Evolutionary conservation across 2,329 filamentous ascomycete species (phyloP).

Genomic region (Pseudohalonectria lignicola): DNA sequence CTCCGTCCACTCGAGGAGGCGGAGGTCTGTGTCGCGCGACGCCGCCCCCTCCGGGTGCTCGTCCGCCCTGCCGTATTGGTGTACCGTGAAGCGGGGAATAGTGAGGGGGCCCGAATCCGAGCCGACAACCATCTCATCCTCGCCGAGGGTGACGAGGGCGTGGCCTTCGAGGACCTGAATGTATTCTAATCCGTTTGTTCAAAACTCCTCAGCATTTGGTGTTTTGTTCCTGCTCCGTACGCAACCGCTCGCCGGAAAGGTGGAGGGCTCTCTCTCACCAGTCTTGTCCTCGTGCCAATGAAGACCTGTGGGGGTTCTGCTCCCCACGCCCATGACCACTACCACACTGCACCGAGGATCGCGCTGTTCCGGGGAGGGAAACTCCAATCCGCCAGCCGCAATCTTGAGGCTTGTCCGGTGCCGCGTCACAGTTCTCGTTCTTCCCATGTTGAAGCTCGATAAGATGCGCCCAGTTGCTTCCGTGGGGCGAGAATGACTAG

Average conservation of each 20-base stretch:
- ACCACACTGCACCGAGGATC: not conserved
- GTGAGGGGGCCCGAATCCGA: not conserved
- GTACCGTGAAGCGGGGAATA: slow-evolving; percentile 1
- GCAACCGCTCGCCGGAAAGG: not conserved
- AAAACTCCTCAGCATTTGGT: not conserved
- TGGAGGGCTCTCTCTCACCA: not conserved
- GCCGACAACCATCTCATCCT: not conserved
- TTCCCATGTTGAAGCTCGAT: too few relatives aligned
- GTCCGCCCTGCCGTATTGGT: slow-evolving; percentile 3
- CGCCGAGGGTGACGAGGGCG: not conserved
- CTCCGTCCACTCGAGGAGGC: slow-evolving; percentile 2
- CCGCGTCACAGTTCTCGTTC: not conserved
- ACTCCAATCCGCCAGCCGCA: not conserved
- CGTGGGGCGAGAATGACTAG: too few relatives aligned
- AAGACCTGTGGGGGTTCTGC: not conserved
- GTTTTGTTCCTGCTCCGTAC: too few relatives aligned
- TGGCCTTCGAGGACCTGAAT: not conserved
- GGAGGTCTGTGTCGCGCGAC: not conserved
- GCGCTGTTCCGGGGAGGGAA: not conserved
- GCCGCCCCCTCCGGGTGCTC: not conserved
- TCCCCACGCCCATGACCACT: not conserved
- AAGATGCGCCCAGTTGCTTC: too few relatives aligned
- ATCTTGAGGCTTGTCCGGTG: not conserved
- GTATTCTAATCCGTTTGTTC: not conserved
- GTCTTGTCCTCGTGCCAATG: slow-evolving; percentile 3